A percentile compares a stretch with the other conserved stretches of the same genome.
These are phyloP conservation scores for Saccharomyces mikatae DNA, from an alignment of 805 yeast genomes.

Conservation along the genomic window DNA sequence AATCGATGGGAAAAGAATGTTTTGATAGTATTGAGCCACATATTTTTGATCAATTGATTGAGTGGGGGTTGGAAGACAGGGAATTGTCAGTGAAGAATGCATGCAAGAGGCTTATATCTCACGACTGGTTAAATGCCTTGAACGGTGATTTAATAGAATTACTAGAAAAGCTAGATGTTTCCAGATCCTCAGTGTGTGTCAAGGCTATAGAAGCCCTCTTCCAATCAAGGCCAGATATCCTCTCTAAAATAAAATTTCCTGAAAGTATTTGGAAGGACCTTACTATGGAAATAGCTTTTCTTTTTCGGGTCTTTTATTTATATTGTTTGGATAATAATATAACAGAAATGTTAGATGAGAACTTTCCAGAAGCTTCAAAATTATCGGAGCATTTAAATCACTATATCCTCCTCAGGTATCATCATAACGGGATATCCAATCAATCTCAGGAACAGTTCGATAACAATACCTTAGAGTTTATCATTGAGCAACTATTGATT, in stretches of 20 bases:
- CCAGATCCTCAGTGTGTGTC: constrained; percentile 60
- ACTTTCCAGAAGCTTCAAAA: constrained; percentile 71
- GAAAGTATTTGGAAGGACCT: constrained; percentile 60
- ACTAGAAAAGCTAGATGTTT: constrained; percentile 61
- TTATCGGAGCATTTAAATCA: constrained; percentile 52
- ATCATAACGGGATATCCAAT: constrained; percentile 9
- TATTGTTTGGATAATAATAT: constrained; percentile 51
- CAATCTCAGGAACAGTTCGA: constrained; percentile 24
- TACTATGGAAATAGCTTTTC: constrained; percentile 66
- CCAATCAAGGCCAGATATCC: constrained; percentile 52
- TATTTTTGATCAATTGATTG: constrained; percentile 57
- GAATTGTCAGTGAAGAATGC: constrained; percentile 67
- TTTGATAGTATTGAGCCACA: constrained; percentile 28
- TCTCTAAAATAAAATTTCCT: constrained; percentile 52
- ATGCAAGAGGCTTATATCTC: constrained; percentile 59
- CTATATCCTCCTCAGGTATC: constrained; percentile 45
- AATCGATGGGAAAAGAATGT: constrained; percentile 58
- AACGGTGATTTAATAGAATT: constrained; percentile 66
- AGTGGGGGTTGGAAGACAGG: constrained; percentile 85
- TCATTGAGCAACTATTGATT: constrained; percentile 62
- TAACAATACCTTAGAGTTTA: constrained; percentile 56
- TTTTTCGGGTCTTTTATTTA: constrained; percentile 58
- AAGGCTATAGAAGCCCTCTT: constrained; percentile 58
- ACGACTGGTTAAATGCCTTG: constrained; percentile 62
- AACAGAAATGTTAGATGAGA: constrained; percentile 50